These are phyloP conservation scores for Macadamia integrifolia DNA, from an alignment of 164 flowering plant genomes.

Conservation along the genomic window DNA sequence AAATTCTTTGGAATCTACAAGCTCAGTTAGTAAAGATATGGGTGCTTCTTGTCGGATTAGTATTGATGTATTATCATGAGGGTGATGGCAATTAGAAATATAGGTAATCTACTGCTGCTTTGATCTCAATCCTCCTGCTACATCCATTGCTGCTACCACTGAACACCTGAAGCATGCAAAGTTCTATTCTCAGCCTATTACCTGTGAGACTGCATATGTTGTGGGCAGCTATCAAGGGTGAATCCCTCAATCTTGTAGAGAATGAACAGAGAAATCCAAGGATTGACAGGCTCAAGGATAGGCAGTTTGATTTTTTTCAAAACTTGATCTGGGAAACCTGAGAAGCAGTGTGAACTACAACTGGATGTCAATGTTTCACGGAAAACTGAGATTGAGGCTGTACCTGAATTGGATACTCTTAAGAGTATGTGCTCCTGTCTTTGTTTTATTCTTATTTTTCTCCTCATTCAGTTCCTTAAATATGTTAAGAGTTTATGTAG, in stretches of 20 bases:
- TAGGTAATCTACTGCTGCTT: no score
- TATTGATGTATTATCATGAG: no score
- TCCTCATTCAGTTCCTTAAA: no score
- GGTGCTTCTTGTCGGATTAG: no score
- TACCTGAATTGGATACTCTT: slow-evolving; percentile 72
- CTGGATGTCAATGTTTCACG: slow-evolving; percentile 12
- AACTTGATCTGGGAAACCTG: slow-evolving; percentile 72
- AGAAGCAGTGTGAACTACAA: slow-evolving; percentile 32
- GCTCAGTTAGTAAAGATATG: no score
- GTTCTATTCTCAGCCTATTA: slow-evolving; percentile 63
- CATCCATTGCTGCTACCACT: slow-evolving; percentile 3
- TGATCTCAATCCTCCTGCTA: slow-evolving; percentile 10
- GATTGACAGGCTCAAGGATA: slow-evolving; percentile 34
- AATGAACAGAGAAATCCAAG: slow-evolving; percentile 21
- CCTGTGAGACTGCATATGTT: slow-evolving; percentile 25
- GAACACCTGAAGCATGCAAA: slow-evolving; percentile 20
- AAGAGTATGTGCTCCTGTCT: slow-evolving; percentile 35
- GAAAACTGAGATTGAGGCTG: slow-evolving; percentile 25
- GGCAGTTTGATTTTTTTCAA: slow-evolving; percentile 64
- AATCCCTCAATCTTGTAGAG: neutral
- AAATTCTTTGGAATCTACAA: neutral
- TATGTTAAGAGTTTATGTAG: no score
- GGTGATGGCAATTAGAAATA: no score
- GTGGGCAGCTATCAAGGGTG: slow-evolving; percentile 11
- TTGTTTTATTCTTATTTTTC: neutral